Evolutionary conservation across 148 eudicot genomes (phyloP).

Genomic region (Fallopia convolvulus): DNA sequence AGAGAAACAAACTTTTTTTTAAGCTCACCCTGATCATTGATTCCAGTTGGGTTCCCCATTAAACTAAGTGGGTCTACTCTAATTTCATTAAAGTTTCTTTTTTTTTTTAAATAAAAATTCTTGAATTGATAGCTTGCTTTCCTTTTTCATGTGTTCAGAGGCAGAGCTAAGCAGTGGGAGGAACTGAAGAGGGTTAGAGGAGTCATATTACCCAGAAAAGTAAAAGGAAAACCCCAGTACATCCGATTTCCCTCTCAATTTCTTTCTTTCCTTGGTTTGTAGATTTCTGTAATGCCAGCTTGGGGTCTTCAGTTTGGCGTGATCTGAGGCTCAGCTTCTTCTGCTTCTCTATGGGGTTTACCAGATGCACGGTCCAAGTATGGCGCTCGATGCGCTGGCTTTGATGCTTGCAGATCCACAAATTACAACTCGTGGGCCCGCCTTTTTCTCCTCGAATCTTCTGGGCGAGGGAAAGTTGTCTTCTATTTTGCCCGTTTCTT

Average conservation of each 20-base stretch:
- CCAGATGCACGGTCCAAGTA: background rate
- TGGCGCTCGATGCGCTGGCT: slow-evolving; percentile 10
- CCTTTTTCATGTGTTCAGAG: background rate
- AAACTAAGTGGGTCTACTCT: slow-evolving; percentile 44
- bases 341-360: background rate
- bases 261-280: background rate
- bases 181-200: slow-evolving; percentile 16
- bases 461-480: slow-evolving; percentile 2
- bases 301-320: background rate
- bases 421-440: background rate
- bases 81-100: slow-evolving; percentile 12
- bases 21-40: slow-evolving; percentile 43
- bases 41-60: slow-evolving; percentile 53
- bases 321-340: slow-evolving; percentile 8
- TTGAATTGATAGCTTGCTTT: background rate
- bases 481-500: slow-evolving; percentile 8
- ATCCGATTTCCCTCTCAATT: slow-evolving; percentile 5
- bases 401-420: slow-evolving; percentile 8
- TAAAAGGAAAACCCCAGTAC: slow-evolving; percentile 16
- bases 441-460: background rate
- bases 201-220: slow-evolving; percentile 15
- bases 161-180: slow-evolving; percentile 9
- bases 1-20: slow-evolving; percentile 12
- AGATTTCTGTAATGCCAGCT: slow-evolving; percentile 5
- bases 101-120: background rate